These are phyloP conservation scores for Takashimella koratensis DNA, from an alignment of 1,284 basidiomycete species.

Conservation along the genomic window DNA sequence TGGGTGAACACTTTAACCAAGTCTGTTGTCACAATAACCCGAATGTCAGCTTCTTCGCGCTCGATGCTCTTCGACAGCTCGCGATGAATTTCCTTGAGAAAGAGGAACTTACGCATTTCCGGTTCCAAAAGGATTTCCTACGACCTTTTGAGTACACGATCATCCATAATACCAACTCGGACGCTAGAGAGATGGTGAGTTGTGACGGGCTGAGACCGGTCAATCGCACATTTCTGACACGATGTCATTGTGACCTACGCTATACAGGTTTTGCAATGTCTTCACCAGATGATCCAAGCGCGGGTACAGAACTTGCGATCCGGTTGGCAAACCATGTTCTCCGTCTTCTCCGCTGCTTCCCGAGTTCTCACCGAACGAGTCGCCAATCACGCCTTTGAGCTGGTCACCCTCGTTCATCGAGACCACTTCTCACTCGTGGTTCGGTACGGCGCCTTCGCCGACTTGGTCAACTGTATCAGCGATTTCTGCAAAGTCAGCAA, in stretches of 20 bases:
- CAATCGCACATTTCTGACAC: not conserved
- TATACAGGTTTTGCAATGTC: constrained; percentile 84
- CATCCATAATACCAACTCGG: constrained; percentile 90
- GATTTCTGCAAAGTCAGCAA: constrained; percentile 99
- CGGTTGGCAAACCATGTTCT: constrained; percentile 99
- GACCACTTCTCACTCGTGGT: constrained; percentile 91
- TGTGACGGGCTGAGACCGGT: no score
- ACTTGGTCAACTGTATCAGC: constrained; percentile 93
- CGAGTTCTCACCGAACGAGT: constrained; percentile 95
- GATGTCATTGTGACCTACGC: no score
- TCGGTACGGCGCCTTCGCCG: constrained; percentile 88
- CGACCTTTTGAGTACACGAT: constrained; percentile 99
- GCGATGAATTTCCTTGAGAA: constrained; percentile 99
- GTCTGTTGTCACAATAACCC: constrained; percentile 98
- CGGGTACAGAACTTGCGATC: constrained; percentile 93
- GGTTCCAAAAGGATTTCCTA: constrained; percentile 99
- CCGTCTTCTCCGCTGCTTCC: constrained; percentile 93
- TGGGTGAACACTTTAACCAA: constrained; percentile 99
- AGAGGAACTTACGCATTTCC: constrained; percentile 96
- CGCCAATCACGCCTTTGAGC: constrained; percentile 90
- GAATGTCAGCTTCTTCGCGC: constrained; percentile 92
- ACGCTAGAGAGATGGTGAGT: constrained; percentile 91
- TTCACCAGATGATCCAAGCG: constrained; percentile 98
- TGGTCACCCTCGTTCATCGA: constrained; percentile 85
- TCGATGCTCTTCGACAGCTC: constrained; percentile 95